phyloP scores from a whole-genome alignment of 495 filamentous ascomycete species.

The Penicillium nucicola region DNA sequence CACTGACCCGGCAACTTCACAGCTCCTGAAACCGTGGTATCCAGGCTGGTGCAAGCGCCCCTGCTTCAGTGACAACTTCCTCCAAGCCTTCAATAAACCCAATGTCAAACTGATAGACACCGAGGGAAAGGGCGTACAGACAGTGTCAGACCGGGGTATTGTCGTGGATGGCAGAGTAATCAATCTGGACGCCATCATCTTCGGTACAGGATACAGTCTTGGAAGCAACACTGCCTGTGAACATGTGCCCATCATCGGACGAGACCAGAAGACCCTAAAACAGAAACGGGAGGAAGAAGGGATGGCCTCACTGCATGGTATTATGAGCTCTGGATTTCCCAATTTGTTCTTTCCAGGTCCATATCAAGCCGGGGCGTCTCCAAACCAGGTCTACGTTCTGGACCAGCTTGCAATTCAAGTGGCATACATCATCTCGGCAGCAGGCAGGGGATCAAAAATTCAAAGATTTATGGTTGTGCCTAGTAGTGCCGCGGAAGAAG shows the following conservation, averaged over 20 bases:
- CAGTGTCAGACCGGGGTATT: slow-evolving; percentile 20
- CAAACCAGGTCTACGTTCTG: slow-evolving; percentile 41
- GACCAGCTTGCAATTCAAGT: slow-evolving; percentile 37
- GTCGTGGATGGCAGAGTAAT: slow-evolving; percentile 24
- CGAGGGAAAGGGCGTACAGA: slow-evolving; percentile 18
- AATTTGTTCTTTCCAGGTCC: slow-evolving; percentile 49
- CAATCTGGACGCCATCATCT: slow-evolving; percentile 38
- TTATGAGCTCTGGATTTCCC: slow-evolving; percentile 43
- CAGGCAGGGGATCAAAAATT: slow-evolving; percentile 12
- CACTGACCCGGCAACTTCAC: slow-evolving; percentile 16
- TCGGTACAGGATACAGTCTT: slow-evolving; percentile 28
- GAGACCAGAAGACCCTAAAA: slow-evolving; percentile 35
- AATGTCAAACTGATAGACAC: slow-evolving; percentile 31
- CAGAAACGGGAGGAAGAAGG: slow-evolving; percentile 39
- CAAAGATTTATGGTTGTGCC: slow-evolving; percentile 36
- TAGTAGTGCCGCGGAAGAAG: slow-evolving; percentile 38
- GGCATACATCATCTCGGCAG: slow-evolving; percentile 43
- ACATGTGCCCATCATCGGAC: slow-evolving; percentile 38
- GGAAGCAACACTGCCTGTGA: slow-evolving; percentile 30
- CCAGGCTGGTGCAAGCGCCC: slow-evolving; percentile 32
- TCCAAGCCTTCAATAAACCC: slow-evolving; percentile 27
- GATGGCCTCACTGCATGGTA: slow-evolving; percentile 45
- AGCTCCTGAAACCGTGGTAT: slow-evolving; percentile 31
- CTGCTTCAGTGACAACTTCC: slow-evolving; percentile 29
- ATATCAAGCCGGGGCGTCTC: slow-evolving; percentile 28